Base-by-base conservation (phyloP, 1,284 basidiomycete genomes). In the Pulveroboletus sp. region DNA sequence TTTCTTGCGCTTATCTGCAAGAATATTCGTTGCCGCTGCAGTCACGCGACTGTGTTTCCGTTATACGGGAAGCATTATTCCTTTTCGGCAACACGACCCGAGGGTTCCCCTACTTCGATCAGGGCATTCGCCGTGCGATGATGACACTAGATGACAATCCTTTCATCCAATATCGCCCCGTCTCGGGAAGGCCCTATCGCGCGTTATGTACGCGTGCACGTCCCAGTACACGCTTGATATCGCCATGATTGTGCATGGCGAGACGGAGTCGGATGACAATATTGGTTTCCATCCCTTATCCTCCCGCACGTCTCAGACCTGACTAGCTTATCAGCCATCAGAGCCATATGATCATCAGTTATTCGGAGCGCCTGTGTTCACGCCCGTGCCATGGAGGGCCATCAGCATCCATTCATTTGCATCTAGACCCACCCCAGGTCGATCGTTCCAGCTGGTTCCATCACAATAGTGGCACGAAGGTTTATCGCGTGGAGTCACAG, bases 61-160 rank as follows among this genome's bases (percentile, higher is more conserved):
- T 31, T 54, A 26, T 20, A 51, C 60, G 26, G 50, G 62, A 51
- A 59, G 26, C 44, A n/a, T 38, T 5, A 11, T 65, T 44, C 51
- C 60, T 54, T 54, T 54, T 51, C 25, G 10, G 36, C 22, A 15
- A 28, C 5, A 11, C 4, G 18, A 12, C 35, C 48, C 43, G 43
- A 58, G 26, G 24, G 17, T 9, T 28, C 20, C 22, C 24, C 17
- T 31, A 26, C 22, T 20, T 49, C 44, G 39, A 42, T 58, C 33
- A 8, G 25, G 54, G 20, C 5, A 12, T 12, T 42, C 43, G 18
- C 44, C 35, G 20, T 18, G 29, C 39, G n/a, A 28, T 43, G 44
- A n/a, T 25, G 61, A 54, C 29, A 15, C 26, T 24, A 18, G 17
- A 29, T 12, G 52, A 46, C 33, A 43, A n/a, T 20, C 29, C 22